Evolutionary conservation across 352 stramenopile genomes (phyloP).

Genomic region (Aphanomyces euteiches): DNA sequence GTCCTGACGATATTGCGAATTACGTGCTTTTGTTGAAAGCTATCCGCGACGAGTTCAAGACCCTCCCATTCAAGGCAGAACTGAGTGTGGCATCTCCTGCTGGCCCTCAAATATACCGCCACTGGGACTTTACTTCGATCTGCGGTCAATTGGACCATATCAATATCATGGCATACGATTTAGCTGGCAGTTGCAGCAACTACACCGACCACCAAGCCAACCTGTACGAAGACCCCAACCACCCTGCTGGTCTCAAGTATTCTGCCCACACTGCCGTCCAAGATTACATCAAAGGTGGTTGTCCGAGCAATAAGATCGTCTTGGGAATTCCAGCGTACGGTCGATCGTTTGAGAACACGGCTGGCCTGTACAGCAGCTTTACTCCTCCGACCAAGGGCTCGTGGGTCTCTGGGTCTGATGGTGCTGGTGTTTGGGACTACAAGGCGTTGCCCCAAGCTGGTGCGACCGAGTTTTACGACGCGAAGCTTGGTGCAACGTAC

Average conservation of each 20-base stretch:
- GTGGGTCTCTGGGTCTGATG: neutral
- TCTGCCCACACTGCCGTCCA: constrained; percentile 5
- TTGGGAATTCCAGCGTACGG: constrained; percentile 13
- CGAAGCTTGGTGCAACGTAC: constrained; percentile 11
- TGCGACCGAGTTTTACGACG: constrained; percentile 15
- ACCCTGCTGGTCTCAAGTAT: constrained; percentile 18
- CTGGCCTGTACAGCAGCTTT: constrained; percentile 11
- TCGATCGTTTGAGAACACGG: constrained; percentile 15
- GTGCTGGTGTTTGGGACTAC: constrained; percentile 12
- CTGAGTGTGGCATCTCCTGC: constrained; percentile 19
- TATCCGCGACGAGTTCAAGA: constrained; percentile 8
- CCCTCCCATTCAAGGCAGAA: constrained; percentile 17
- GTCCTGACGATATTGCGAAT: constrained; percentile 9
- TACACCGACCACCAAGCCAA: constrained; percentile 25
- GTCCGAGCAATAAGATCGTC: constrained; percentile 11
- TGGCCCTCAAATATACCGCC: constrained; percentile 13
- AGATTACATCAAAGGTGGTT: constrained; percentile 25
- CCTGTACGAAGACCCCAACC: constrained; percentile 18
- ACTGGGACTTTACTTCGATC: constrained; percentile 21
- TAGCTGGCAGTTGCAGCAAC: constrained; percentile 13
- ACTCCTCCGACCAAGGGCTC: constrained; percentile 2
- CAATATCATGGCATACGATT: constrained; percentile 24
- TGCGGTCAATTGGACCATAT: constrained; percentile 12
- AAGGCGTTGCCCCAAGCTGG: constrained; percentile 10
- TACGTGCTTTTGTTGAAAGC: constrained; percentile 5